Conservation (phyloP, 495 filamentous ascomycete genomes). For the Annulohypoxylon maeteangense region DNA sequence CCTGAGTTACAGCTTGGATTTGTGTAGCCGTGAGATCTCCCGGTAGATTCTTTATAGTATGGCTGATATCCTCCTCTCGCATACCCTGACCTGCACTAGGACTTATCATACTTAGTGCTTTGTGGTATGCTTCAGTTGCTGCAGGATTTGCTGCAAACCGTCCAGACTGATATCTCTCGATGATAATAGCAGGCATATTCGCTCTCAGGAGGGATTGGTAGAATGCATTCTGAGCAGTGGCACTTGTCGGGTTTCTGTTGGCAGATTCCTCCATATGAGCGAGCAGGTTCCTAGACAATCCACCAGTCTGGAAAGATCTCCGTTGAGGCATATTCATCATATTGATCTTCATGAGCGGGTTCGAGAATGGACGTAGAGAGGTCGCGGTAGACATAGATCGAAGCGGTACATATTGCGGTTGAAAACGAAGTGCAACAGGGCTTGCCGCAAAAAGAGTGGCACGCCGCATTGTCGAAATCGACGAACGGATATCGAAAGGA, state of each 20-base stretch:
- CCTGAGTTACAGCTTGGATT: constrained; percentile 86
- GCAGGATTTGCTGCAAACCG: constrained; percentile 81
- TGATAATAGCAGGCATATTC: constrained; percentile 89
- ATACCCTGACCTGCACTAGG: constrained; percentile 49
- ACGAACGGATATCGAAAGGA: constrained; percentile 48
- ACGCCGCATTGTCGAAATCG: constrained; percentile 45
- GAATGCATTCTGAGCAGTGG: constrained; percentile 89
- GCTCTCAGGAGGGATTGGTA: constrained; percentile 91
- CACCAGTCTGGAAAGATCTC: constrained; percentile 54
- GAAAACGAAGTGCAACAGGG: constrained; percentile 39
- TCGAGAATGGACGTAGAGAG: constrained; percentile 34
- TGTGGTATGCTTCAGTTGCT: constrained; percentile 77
- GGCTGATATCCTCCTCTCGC: constrained; percentile 45
- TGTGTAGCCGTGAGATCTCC: constrained; percentile 67
- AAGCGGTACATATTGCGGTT: constrained; percentile 25
- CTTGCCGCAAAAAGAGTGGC: constrained; percentile 43
- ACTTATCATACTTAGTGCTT: constrained; percentile 73
- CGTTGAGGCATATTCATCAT: constrained; percentile 38
- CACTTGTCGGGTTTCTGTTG: constrained; percentile 88
- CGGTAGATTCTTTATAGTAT: constrained; percentile 46
- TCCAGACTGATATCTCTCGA: constrained; percentile 87
- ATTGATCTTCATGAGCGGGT: constrained; percentile 23
- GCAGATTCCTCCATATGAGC: constrained; percentile 79
- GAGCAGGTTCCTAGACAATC: constrained; percentile 59
- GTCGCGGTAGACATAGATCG: constrained; percentile 45